These are phyloP conservation scores for Fusarium pilosicola DNA, from an alignment of 2,329 filamentous ascomycete species.

Conservation along the genomic window DNA sequence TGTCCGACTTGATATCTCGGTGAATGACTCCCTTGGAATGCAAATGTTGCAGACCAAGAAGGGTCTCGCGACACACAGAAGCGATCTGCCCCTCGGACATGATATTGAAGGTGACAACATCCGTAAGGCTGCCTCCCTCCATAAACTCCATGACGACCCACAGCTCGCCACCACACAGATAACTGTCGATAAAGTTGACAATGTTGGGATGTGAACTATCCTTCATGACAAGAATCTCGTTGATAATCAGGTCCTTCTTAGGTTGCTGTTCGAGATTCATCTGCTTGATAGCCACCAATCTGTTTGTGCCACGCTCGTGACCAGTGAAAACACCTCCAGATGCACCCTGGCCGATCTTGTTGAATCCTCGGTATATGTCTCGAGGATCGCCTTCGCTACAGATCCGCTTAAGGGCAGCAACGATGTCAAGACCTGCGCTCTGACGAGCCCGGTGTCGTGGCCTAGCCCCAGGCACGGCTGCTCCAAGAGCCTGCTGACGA, in stretches of 20 bases:
- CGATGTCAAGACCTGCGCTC: conserved; percentile 83
- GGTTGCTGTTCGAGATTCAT: conserved; percentile 99
- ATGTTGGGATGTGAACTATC: conserved; percentile 98
- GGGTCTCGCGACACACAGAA: conserved; percentile 91
- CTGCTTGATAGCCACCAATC: conserved; percentile 97
- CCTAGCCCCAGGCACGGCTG: conserved; percentile 63
- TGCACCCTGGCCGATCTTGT: conserved; percentile 96
- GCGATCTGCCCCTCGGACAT: conserved; percentile 99
- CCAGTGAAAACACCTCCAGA: conserved; percentile 96
- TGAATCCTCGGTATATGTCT: conserved; percentile 85
- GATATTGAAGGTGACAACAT: conserved; percentile 98
- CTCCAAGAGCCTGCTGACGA: conserved; percentile 52
- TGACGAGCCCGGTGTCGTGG: conserved; percentile 82
- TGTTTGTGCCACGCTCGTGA: conserved; percentile 83
- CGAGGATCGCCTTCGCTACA: conserved; percentile 91
- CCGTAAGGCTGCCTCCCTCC: conserved; percentile 96
- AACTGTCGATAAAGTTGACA: conserved; percentile 99
- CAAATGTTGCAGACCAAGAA: conserved; percentile 91
- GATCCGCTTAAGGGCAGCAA: conserved; percentile 85
- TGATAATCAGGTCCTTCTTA: conserved; percentile 99
- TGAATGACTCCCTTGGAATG: conserved; percentile 99
- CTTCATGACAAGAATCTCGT: conserved; percentile 99
- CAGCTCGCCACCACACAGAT: conserved; percentile 85
- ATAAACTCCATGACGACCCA: conserved; percentile 99
- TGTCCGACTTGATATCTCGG: conserved; percentile 98